These are phyloP conservation scores for Endoconidiophora laricicola DNA, from an alignment of 2,329 filamentous ascomycete genomes.

Conservation along the genomic window DNA sequence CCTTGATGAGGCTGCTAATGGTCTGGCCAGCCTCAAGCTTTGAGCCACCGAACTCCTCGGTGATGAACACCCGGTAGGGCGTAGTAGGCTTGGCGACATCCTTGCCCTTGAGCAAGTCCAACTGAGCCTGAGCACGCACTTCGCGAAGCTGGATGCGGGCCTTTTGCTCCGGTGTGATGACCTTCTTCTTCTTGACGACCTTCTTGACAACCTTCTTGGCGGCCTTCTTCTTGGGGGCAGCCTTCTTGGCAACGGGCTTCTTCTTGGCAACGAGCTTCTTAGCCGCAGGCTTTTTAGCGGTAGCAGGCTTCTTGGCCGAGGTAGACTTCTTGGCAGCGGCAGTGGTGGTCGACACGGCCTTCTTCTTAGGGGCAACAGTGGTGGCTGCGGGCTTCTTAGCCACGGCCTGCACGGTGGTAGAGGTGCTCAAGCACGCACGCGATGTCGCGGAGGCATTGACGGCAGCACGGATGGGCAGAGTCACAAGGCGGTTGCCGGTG, in stretches of 20 bases:
- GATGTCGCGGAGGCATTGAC: not conserved
- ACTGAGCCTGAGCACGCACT: not conserved
- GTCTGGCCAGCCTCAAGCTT: not conserved
- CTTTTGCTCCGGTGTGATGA: slow-evolving; percentile 24
- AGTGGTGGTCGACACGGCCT: slow-evolving; percentile 16
- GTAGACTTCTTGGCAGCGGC: slow-evolving; percentile 14
- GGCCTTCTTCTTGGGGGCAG: slow-evolving; percentile 15
- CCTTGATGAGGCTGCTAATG: slow-evolving; percentile 16
- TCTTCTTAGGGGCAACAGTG: slow-evolving; percentile 16
- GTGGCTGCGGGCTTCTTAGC: slow-evolving; percentile 9
- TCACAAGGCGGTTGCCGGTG: slow-evolving; percentile 6
- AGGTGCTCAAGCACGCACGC: slow-evolving; percentile 3
- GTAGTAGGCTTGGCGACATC: slow-evolving; percentile 16
- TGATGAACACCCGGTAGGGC: slow-evolving; percentile 24
- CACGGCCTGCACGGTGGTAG: slow-evolving; percentile 3
- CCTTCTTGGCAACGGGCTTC: slow-evolving; percentile 14
- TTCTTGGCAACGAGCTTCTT: slow-evolving; percentile 17
- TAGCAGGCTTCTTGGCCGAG: slow-evolving; percentile 14
- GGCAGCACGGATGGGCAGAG: slow-evolving; percentile 9
- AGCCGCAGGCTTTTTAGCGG: slow-evolving; percentile 14
- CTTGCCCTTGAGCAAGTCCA: not conserved
- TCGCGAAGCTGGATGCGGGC: slow-evolving; percentile 9
- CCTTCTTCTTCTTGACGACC: slow-evolving; percentile 19
- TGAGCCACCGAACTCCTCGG: slow-evolving; percentile 18
- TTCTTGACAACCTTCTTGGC: slow-evolving; percentile 15